Percentiles rank a stretch among this genome's conserved stretches.
Conservation (phyloP, 2,329 filamentous ascomycete species). For the Neocucurbitaria cava region DNA sequence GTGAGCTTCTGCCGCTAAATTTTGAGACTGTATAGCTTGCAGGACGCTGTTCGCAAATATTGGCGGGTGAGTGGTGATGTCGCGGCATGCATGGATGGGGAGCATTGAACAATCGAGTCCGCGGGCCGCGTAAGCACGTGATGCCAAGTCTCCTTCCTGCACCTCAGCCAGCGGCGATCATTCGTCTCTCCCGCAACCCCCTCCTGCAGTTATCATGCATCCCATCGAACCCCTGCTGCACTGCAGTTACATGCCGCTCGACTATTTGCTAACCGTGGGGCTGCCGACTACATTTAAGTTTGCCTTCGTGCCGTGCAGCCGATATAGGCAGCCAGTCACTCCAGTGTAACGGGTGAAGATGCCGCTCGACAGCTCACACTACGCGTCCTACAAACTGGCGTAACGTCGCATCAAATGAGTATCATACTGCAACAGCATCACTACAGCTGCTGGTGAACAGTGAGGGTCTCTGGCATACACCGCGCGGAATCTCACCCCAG, state of each 20-base stretch:
- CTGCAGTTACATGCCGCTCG: background rate
- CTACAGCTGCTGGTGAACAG: background rate
- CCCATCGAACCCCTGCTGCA: conserved; percentile 5
- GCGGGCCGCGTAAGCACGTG: conserved; percentile 11
- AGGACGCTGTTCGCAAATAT: background rate
- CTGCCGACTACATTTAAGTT: conserved; percentile 3
- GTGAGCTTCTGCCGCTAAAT: background rate
- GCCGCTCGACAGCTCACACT: conserved; percentile 1
- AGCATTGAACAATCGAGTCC: background rate
- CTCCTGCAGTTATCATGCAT: conserved; percentile 10
- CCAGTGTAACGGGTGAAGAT: conserved; percentile 6
- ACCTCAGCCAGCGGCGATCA: background rate
- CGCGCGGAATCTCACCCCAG: background rate
- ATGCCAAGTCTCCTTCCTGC: background rate
- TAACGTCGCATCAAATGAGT: conserved; percentile 4
- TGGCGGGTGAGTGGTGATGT: background rate
- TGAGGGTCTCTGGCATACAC: background rate
- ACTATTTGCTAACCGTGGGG: background rate
- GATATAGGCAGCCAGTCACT: conserved; percentile 5
- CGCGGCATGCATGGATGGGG: no score
- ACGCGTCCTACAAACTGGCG: conserved; percentile 1
- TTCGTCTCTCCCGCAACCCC: background rate
- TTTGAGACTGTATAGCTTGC: background rate
- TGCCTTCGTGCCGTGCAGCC: conserved; percentile 17
- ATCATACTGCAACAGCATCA: background rate